Conservation (phyloP, 2,329 filamentous ascomycete species). For the Botrytis pseudocinerea region DNA sequence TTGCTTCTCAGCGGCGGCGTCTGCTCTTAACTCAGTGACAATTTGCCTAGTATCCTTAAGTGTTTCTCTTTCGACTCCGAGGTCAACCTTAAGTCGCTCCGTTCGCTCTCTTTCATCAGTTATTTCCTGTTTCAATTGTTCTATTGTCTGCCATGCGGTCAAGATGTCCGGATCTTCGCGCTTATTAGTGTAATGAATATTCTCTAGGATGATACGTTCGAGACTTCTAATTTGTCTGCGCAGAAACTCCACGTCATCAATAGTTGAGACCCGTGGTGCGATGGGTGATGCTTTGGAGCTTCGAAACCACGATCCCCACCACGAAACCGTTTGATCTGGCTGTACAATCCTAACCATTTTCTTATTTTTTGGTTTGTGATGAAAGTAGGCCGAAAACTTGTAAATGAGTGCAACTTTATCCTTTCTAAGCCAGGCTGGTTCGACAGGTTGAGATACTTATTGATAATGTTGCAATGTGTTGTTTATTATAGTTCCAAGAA, state of each 20-base stretch:
- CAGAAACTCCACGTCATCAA: background rate
- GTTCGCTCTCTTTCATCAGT: background rate
- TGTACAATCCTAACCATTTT: background rate
- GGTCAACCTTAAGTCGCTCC: background rate
- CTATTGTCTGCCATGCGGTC: background rate
- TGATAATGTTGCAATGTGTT: background rate
- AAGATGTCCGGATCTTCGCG: background rate
- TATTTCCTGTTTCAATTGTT: background rate
- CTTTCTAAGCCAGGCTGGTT: background rate
- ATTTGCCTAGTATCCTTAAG: background rate
- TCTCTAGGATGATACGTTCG: background rate
- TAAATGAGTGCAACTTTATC: background rate
- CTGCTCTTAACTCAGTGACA: background rate
- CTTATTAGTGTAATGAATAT: background rate
- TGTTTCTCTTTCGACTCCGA: background rate
- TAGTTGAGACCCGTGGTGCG: background rate
- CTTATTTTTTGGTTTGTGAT: background rate
- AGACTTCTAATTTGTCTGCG: constrained; percentile 3
- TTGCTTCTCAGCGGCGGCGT: background rate
- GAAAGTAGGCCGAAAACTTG: background rate
- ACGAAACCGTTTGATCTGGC: background rate
- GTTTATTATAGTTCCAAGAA: background rate
- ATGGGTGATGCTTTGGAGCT: background rate
- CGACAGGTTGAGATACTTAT: background rate
- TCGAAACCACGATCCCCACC: constrained; percentile 1